These are phyloP conservation scores for Cerrena zonata DNA, from an alignment of 1,284 basidiomycete genomes.

Conservation along the genomic window DNA sequence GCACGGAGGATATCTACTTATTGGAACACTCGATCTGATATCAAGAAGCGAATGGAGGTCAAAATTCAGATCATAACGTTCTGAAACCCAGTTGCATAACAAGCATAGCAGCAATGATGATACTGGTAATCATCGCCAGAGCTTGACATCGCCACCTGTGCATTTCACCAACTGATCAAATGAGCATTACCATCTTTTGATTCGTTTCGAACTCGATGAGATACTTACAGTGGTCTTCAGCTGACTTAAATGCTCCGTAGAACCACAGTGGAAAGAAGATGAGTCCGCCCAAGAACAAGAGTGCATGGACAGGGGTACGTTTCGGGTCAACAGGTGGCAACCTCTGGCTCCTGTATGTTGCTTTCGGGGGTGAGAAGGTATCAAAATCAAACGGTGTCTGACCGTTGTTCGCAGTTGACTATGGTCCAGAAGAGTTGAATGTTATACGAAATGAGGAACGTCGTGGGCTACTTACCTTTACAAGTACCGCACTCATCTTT, in stretches of 20 bases:
- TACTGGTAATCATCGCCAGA: constrained; percentile 16
- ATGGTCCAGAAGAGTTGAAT: no score
- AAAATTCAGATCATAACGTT: neutral
- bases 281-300: constrained; percentile 15
- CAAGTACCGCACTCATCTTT: no score
- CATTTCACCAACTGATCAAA: constrained; percentile 17
- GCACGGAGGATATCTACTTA: no score
- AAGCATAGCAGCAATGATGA: constrained; percentile 14
- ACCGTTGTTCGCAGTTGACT: no score
- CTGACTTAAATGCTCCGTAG: constrained; percentile 15
- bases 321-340: constrained; percentile 14
- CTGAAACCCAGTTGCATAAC: constrained; percentile 17
- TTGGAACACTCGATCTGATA: no score
- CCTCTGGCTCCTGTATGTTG: neutral
- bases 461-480: no score
- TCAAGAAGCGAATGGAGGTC: no score
- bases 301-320: constrained; percentile 16
- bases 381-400: neutral
- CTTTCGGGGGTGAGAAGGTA: neutral
- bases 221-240: constrained; percentile 18
- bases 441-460: no score
- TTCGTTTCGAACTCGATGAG: no score
- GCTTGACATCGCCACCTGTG: constrained; percentile 19
- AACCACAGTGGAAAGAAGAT: constrained; percentile 20
- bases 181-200: neutral